Base-by-base conservation (phyloP, 2,329 filamentous ascomycete species). In the Trichoderma sp. region DNA sequence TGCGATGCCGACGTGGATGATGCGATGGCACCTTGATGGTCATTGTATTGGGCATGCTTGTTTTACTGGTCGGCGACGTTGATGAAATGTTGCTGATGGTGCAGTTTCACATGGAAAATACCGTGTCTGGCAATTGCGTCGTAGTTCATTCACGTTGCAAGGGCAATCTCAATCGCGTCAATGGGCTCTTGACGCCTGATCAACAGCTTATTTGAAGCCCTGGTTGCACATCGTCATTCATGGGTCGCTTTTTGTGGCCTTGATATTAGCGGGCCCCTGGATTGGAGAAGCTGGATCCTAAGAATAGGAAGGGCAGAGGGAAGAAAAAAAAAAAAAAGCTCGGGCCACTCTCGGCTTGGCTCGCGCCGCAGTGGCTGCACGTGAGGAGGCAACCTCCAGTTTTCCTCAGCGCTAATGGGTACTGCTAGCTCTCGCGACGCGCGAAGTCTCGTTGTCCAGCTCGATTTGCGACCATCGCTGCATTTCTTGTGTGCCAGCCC, bases 151-250 rank as follows among this genome's bases (percentile, higher is more conserved):
- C 59, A 43, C 46, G 32, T 26, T n/a, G 32, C 13, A 24, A 37
- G 4, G 1, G 11, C 32, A 32, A 16, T 56, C 16, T 26, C 32
- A 34, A 56, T 34, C 49, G 37, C 26, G 39, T 59, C 32, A 43
- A 63, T 18, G 37, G 14, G 56, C 26, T 16, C 34, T 68, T 26
- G 37, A 60, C 13, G 1, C 28, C n/a, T 3, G 10, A 66, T 59
- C 8, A 65, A 37, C 54, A 54, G 37, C 52, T 58, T 32, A 28
- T 32, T 37, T 59, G 39, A 49, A 65, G 39, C 67, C 60, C 54
- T 55, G 67, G 59, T 60, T 65, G 60, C 60, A 65, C 60, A 65
- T 69, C 54, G 60, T 69, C 60, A 69, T 65, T 65, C 60, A 51
- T 65, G 54, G 60, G 59, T 26, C 58, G 52, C 52, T 34, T 69